Base-by-base conservation (phyloP, 257 asterid genomes). In the Solanum tacnaense region DNA sequence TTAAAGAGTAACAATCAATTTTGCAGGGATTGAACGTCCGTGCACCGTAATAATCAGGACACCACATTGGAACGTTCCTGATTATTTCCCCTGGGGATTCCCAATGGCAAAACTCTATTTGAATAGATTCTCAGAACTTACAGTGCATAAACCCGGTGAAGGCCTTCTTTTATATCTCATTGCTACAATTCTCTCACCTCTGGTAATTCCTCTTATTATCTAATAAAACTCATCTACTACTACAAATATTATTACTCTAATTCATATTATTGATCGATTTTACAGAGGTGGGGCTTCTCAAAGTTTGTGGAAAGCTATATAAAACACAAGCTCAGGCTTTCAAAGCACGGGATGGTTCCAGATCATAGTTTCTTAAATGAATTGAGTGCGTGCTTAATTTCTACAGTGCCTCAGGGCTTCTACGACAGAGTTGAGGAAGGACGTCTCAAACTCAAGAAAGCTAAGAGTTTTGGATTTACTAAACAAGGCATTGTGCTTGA, bases 101-200 rank as follows among this genome's bases (percentile, higher is more conserved):
- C 91, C 93, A 23, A 29, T 92, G 25, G 87, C 86, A 34, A 88
- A 52, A 67, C 85, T 93, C 10, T 92, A 92, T 87, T 88, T 62
- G 7, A 93, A 89, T 85, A 88, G 96, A 15, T 92, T 94, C 88
- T 88, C 94, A 0, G 93, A 92, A 92, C 90, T 92, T 35, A 86
- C 92, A 87, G 78, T 92, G 60, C 96, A 94, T 56, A 92, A 93
- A 86, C 95, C 94, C 20, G 90, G 91, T 4, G 83, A 92, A 92
- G 91, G 94, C 76, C 62, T 89, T 83, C 91, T 92, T 38, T 32
- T 86, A 13, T 56, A 83, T 83, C 89, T 93, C 89, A 58, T 92
- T 0, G 95, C 96, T 4, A 87, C 90, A 11, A 4, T 89, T 13
- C 90, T 94, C 38, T 90, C 93, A 13, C 95, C 94, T 32, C 34